phyloP scores from a whole-genome alignment of 768 basidiomycete species.

The Boletales sp. region DNA sequence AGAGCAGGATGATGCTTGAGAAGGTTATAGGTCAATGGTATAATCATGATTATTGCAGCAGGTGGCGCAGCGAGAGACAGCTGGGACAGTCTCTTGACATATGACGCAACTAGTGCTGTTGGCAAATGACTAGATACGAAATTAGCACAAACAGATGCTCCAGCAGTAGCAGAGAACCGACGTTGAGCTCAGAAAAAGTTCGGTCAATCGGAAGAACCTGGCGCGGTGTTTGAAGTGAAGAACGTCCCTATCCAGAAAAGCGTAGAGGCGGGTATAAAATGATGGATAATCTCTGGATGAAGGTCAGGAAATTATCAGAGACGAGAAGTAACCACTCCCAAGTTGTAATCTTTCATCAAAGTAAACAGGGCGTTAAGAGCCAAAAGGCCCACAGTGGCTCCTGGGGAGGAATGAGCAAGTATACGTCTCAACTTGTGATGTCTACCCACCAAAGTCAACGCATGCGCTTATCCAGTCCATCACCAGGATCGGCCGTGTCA shows the following conservation, averaged over 20 bases:
- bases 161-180: constrained; percentile 38
- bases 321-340: constrained; percentile 50
- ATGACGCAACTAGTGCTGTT: constrained; percentile 87
- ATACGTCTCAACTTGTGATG: neutral
- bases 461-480: constrained; percentile 91
- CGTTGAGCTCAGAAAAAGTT: constrained; percentile 91
- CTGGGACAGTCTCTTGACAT: constrained; percentile 86
- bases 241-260: constrained; percentile 82
- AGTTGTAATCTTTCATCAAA: constrained; percentile 88
- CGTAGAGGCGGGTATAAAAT: constrained; percentile 90
- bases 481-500: constrained; percentile 72
- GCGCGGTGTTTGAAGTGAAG: constrained; percentile 92
- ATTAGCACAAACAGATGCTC: neutral
- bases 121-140: constrained; percentile 72
- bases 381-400: constrained; percentile 80
- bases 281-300: constrained; percentile 83
- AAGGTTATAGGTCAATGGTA: constrained; percentile 93
- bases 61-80: constrained; percentile 85
- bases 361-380: constrained; percentile 90
- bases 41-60: constrained; percentile 82
- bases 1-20: constrained; percentile 88
- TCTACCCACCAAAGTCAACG: constrained; percentile 67
- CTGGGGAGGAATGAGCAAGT: constrained; percentile 34
- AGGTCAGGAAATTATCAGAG: neutral
- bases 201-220: constrained; percentile 90